A percentile compares a stretch with the other conserved stretches of the same genome.
Conservation (phyloP, 495 filamentous ascomycete genomes). For the Hyaloscypha bicolor region DNA sequence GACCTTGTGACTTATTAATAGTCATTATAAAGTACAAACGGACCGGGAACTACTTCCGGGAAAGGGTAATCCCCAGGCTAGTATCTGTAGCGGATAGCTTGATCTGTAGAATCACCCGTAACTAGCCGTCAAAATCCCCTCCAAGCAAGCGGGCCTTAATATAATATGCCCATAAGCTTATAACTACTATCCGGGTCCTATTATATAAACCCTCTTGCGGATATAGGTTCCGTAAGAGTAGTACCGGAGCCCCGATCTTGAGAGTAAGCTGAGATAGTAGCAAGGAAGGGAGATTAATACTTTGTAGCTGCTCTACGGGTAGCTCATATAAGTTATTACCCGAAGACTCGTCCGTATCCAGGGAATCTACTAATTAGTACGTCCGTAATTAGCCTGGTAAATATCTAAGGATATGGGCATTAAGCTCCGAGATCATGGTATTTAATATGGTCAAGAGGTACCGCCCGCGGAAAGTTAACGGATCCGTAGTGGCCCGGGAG, state of each 20-base stretch:
- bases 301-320: too few species aligned
- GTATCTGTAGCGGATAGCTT: conserved; percentile 4
- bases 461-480: background rate
- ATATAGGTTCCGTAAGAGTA: conserved; percentile 6
- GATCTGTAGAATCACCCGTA: background rate
- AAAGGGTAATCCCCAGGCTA: too few species aligned
- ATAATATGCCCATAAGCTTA: background rate
- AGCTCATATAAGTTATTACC: too few species aligned
- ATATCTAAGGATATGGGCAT: background rate
- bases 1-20: too few species aligned
- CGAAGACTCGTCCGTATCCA: too few species aligned
- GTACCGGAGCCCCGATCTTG: background rate
- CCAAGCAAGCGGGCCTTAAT: conserved; percentile 3
- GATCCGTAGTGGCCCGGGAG: background rate
- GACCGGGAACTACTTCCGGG: too few species aligned
- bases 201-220: conserved; percentile 4
- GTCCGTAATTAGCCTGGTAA: too few species aligned
- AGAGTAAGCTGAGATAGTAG: background rate
- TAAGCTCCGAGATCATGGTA: background rate
- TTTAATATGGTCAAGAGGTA: too few species aligned
- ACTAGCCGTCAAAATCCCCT: background rate
- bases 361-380: too few species aligned
- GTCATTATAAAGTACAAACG: too few species aligned
- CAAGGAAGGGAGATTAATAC: background rate
- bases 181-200: too few species aligned